Evolutionary conservation across 495 filamentous ascomycete species (phyloP).

Genomic region (Aspergillus nanangensis): DNA sequence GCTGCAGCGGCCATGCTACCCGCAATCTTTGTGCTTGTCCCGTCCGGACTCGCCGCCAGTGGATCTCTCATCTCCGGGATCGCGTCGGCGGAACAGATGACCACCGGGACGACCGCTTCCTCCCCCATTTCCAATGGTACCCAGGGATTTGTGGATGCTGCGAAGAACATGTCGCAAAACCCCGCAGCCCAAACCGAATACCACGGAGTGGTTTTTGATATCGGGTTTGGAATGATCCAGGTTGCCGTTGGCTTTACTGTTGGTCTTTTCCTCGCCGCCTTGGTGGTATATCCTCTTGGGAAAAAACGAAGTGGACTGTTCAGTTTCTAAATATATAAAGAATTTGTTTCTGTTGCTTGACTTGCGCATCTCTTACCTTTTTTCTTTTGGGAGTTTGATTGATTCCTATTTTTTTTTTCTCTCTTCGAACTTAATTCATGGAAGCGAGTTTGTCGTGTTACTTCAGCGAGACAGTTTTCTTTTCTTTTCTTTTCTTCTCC

Average conservation of each 20-base stretch:
- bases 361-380: no score
- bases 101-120: constrained; percentile 42
- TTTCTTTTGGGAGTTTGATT: no score
- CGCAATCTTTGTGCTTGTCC: constrained; percentile 93
- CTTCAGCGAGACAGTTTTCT: constrained; percentile 6
- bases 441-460: constrained; percentile 5
- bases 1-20: constrained; percentile 87
- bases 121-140: constrained; percentile 46
- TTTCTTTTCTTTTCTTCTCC: neutral
- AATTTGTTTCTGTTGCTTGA: no score
- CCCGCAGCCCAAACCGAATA: constrained; percentile 20
- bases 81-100: constrained; percentile 76
- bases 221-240: constrained; percentile 84
- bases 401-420: neutral
- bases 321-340: constrained; percentile 66
- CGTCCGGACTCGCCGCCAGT: constrained; percentile 79
- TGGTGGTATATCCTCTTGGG: constrained; percentile 87
- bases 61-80: constrained; percentile 83
- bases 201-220: constrained; percentile 67
- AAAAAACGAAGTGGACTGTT: constrained; percentile 89
- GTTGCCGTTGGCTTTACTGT: constrained; percentile 92
- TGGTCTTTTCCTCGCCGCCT: constrained; percentile 78
- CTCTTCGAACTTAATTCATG: neutral
- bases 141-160: constrained; percentile 43
- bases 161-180: constrained; percentile 27